A percentile compares a stretch with the other conserved stretches of the same genome.
Evolutionary conservation across 2,329 filamentous ascomycete genomes (phyloP).

Genomic region (Byssochlamys sp.): DNA sequence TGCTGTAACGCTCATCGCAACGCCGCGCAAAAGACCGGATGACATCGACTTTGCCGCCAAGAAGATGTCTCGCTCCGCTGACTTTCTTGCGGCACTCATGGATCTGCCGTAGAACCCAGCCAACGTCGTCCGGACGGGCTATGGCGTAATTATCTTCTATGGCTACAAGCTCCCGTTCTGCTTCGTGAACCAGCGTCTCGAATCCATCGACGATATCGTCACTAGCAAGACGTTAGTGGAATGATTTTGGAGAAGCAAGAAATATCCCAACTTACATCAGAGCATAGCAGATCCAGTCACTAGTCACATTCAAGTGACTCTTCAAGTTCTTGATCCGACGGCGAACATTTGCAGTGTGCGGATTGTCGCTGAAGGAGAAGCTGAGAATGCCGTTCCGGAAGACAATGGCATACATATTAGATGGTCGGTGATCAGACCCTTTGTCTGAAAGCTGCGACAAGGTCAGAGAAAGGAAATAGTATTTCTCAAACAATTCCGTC

Average conservation of each 20-base stretch:
- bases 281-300: constrained; percentile 96
- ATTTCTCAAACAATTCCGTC: constrained; percentile 90
- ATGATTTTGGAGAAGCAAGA: neutral
- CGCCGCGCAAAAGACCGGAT: constrained; percentile 91
- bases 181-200: constrained; percentile 69
- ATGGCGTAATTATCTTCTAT: constrained; percentile 91
- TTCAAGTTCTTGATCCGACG: constrained; percentile 79
- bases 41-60: constrained; percentile 90
- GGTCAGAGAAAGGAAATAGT: constrained; percentile 91
- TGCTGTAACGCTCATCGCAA: constrained; percentile 86
- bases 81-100: constrained; percentile 82
- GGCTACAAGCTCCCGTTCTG: constrained; percentile 73
- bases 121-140: constrained; percentile 76
- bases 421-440: constrained; percentile 65
- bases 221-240: constrained; percentile 30
- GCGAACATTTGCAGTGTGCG: constrained; percentile 75
- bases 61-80: constrained; percentile 75
- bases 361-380: constrained; percentile 76
- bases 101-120: constrained; percentile 70
- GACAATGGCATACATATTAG: constrained; percentile 87
- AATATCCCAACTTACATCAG: constrained; percentile 58
- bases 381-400: constrained; percentile 86
- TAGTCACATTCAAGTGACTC: constrained; percentile 81
- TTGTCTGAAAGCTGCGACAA: constrained; percentile 73
- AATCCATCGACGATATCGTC: constrained; percentile 95